phyloP scores from a whole-genome alignment of 768 basidiomycete species.

The Termitomyces sp. region DNA sequence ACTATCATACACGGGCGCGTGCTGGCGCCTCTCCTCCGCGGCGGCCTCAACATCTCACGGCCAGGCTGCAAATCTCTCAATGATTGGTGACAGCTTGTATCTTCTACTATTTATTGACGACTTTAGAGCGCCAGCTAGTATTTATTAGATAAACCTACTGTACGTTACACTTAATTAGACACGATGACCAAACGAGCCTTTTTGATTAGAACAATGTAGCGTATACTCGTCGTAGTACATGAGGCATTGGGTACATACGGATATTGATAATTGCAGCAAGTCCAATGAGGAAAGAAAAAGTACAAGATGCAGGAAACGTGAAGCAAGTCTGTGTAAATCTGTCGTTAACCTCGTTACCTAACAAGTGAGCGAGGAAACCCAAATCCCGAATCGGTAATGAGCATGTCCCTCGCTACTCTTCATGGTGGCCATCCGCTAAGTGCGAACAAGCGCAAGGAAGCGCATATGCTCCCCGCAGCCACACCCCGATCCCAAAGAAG shows the following conservation, averaged over 20 bases:
- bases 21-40: constrained; percentile 79
- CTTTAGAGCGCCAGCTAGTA: background rate
- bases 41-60: constrained; percentile 72
- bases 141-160: background rate
- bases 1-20: constrained; percentile 85
- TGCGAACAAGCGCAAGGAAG: constrained; percentile 13
- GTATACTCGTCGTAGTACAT: constrained; percentile 15
- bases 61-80: constrained; percentile 64
- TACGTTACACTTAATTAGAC: constrained; percentile 1
- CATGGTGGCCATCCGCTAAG: constrained; percentile 12
- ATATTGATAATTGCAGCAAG: constrained; percentile 12
- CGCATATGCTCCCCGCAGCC: constrained; percentile 14
- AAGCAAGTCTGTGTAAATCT: constrained; percentile 9
- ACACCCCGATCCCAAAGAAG: background rate
- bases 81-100: constrained; percentile 63
- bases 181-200: background rate
- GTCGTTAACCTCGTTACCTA: background rate
- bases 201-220: constrained; percentile 15
- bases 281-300: constrained; percentile 4
- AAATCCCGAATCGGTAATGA: constrained; percentile 5
- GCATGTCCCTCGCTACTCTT: constrained; percentile 5
- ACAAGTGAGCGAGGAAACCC: background rate
- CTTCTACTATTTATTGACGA: constrained; percentile 17
- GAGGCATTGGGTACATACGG: constrained; percentile 11
- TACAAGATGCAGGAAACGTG: background rate